Evolutionary conservation across 2,329 filamentous ascomycete species (phyloP).

Genomic region (Aureobasidium namibiae): DNA sequence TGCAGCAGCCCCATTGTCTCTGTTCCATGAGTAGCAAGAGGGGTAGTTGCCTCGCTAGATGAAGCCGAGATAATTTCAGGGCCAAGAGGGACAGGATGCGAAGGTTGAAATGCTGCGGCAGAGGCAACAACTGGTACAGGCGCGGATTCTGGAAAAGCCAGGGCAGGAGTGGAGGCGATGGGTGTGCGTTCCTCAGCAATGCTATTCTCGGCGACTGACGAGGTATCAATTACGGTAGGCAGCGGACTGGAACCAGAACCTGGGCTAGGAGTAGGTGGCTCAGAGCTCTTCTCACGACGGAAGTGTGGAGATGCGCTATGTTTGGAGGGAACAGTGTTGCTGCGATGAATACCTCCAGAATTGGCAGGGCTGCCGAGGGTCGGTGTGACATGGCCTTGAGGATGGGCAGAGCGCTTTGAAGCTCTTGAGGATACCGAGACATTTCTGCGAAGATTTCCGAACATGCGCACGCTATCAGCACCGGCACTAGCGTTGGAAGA

Average conservation of each 20-base stretch:
- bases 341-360: slow-evolving; percentile 49
- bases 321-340: slow-evolving; percentile 91
- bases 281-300: slow-evolving; percentile 40
- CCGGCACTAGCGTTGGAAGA: slow-evolving; percentile 82
- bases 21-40: slow-evolving; percentile 23
- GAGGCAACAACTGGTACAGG: slow-evolving; percentile 18
- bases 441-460: slow-evolving; percentile 73
- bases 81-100: slow-evolving; percentile 19
- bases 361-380: slow-evolving; percentile 20
- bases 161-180: slow-evolving; percentile 23
- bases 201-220: slow-evolving; percentile 13
- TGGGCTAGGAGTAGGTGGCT: slow-evolving; percentile 41
- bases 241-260: slow-evolving; percentile 12
- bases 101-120: neutral
- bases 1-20: slow-evolving; percentile 23
- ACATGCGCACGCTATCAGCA: slow-evolving; percentile 76
- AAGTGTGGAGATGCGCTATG: slow-evolving; percentile 68
- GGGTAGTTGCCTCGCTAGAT: slow-evolving; percentile 30
- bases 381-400: slow-evolving; percentile 61
- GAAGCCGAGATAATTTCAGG: slow-evolving; percentile 32
- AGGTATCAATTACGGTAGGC: slow-evolving; percentile 9
- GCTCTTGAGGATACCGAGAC: slow-evolving; percentile 87
- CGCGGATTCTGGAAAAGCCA: slow-evolving; percentile 24
- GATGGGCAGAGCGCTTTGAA: slow-evolving; percentile 65
- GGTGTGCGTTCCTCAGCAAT: slow-evolving; percentile 18